Percentiles rank a stretch among this genome's conserved stretches.
These are phyloP conservation scores for Silene conica DNA, from an alignment of 148 eudicot genomes.

Conservation along the genomic window DNA sequence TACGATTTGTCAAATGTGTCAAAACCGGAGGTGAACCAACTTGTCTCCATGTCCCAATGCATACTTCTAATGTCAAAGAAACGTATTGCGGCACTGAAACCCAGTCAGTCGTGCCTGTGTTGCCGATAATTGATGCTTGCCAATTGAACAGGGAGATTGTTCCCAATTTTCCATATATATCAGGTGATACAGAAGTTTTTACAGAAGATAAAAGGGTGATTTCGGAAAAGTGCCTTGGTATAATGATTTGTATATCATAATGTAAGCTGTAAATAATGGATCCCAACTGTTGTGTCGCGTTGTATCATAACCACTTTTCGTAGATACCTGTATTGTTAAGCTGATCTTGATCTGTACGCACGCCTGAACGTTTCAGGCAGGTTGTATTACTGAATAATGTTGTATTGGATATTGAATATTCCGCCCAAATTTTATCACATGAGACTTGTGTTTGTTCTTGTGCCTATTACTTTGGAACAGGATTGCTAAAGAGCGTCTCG, in stretches of 20 bases:
- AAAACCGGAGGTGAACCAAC: slow-evolving; percentile 44
- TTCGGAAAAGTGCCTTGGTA: slow-evolving; percentile 7
- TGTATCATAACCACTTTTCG: slow-evolving; percentile 20
- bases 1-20: slow-evolving; percentile 68
- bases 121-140: slow-evolving; percentile 11
- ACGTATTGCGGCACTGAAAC: not conserved
- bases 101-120: slow-evolving; percentile 1
- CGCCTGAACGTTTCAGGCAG: slow-evolving; percentile 9
- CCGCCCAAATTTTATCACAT: too few species aligned
- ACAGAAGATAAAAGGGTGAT: slow-evolving; percentile 9
- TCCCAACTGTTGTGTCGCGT: slow-evolving; percentile 14
- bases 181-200: slow-evolving; percentile 14
- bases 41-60: not conserved
- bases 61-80: not conserved
- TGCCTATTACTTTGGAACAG: too few species aligned
- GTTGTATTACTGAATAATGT: too few species aligned
- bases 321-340: too few species aligned
- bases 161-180: not conserved
- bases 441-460: too few species aligned
- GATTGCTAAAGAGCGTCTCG: too few species aligned
- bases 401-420: too few species aligned
- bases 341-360: slow-evolving; percentile 13
- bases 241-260: slow-evolving; percentile 9
- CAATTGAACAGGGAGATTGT: slow-evolving; percentile 2
- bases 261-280: slow-evolving; percentile 24